phyloP scores from a whole-genome alignment of 2,329 filamentous ascomycete species.

The Aspergillus pseudoglaucus region DNA sequence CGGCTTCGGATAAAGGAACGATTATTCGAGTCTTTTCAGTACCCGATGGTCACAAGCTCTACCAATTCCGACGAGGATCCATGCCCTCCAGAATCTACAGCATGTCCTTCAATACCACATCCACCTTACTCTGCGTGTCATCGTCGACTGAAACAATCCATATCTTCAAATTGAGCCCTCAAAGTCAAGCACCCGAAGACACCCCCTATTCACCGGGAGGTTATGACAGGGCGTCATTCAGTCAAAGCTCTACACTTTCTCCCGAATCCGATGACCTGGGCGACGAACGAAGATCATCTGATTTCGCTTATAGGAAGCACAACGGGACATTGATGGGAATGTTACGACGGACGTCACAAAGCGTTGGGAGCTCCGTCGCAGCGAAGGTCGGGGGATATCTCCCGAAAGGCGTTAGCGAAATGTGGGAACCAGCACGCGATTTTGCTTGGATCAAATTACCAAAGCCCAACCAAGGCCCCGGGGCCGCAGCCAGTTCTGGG shows the following conservation, averaged over 20 bases:
- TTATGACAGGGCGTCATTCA: slow-evolving; percentile 20
- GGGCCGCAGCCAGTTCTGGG: slow-evolving; percentile 34
- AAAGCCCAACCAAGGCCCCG: slow-evolving; percentile 44
- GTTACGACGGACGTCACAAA: slow-evolving; percentile 87
- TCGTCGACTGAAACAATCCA: slow-evolving; percentile 95
- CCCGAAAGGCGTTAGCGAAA: slow-evolving; percentile 88
- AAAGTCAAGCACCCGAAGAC: slow-evolving; percentile 26
- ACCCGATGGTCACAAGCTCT: slow-evolving; percentile 84
- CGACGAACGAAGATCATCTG: slow-evolving; percentile 24
- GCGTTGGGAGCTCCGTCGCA: slow-evolving; percentile 81
- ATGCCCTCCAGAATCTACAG: slow-evolving; percentile 95
- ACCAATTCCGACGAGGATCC: slow-evolving; percentile 90
- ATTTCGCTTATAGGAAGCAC: slow-evolving; percentile 38
- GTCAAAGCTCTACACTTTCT: slow-evolving; percentile 21
- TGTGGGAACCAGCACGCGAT: slow-evolving; percentile 92
- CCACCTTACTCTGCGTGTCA: slow-evolving; percentile 87
- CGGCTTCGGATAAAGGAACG: slow-evolving; percentile 93
- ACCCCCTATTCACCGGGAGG: slow-evolving; percentile 18
- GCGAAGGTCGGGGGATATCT: slow-evolving; percentile 87
- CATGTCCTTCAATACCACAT: slow-evolving; percentile 97
- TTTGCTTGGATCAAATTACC: slow-evolving; percentile 96
- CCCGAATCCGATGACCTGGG: slow-evolving; percentile 26
- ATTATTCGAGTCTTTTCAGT: slow-evolving; percentile 95
- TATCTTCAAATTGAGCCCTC: slow-evolving; percentile 70
- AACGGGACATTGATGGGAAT: slow-evolving; percentile 83